Conservation (phyloP, 1,139 yeast species). For the Yamadazyma dendronema region DNA sequence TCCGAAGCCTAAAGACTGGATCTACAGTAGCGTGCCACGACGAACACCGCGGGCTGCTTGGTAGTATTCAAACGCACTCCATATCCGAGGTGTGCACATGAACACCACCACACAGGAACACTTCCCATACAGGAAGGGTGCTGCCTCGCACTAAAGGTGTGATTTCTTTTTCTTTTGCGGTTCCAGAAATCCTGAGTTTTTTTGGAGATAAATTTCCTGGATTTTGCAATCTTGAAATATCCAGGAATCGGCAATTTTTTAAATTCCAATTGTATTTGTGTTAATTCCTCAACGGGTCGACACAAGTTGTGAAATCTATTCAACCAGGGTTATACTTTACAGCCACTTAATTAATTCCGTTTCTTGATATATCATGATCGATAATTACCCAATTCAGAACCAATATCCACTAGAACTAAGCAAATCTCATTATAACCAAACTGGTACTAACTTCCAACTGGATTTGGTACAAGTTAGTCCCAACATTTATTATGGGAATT, state of each 20-base stretch:
- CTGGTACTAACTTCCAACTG: neutral
- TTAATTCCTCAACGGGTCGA: neutral
- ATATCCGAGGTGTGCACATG: neutral
- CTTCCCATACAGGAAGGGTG: constrained; percentile 1
- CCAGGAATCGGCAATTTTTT: neutral
- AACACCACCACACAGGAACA: neutral
- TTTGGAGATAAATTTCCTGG: neutral
- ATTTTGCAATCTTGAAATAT: neutral
- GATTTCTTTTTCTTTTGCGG: constrained; percentile 1
- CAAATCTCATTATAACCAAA: constrained; percentile 4
- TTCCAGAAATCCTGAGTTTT: constrained; percentile 1
- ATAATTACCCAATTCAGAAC: constrained; percentile 11
- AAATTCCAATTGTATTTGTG: neutral
- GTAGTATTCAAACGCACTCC: too few species aligned
- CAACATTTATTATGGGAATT: constrained; percentile 13
- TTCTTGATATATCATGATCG: constrained; percentile 9
- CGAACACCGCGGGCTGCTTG: neutral
- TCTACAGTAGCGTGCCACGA: too few species aligned
- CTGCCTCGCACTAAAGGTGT: neutral
- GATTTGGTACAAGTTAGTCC: constrained; percentile 11
- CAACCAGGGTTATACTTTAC: neutral
- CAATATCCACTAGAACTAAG: neutral
- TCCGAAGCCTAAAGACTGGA: too few species aligned
- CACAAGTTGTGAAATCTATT: neutral
- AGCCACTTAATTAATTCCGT: neutral